Evolutionary conservation across 306 rosid species (phyloP).

Genomic region (Glycine latifolia): DNA sequence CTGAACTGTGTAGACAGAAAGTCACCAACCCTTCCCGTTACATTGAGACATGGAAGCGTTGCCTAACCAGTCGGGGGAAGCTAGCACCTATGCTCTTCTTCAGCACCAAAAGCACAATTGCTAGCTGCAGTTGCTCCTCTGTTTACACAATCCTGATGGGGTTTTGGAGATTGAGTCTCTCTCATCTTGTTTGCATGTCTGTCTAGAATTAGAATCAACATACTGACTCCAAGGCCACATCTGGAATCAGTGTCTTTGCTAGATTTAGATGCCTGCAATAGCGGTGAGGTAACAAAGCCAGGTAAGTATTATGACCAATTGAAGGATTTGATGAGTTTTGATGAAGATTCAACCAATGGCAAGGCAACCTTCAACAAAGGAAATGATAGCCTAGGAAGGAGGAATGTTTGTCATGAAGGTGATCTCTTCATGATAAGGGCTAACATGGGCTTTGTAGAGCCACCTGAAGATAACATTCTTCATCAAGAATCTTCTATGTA

Average conservation of each 20-base stretch:
- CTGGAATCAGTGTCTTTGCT: conserved; percentile 62
- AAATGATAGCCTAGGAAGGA: too few relatives aligned
- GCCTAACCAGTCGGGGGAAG: conserved; percentile 72
- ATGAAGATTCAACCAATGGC: conserved; percentile 37
- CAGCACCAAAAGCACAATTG: conserved; percentile 74
- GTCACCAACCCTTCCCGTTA: conserved; percentile 45
- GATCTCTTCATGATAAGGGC: conserved; percentile 41
- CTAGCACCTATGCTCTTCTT: conserved; percentile 62
- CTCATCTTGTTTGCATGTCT: conserved; percentile 56
- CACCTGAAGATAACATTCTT: conserved; percentile 39
- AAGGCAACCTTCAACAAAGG: too few relatives aligned
- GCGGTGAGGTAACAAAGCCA: conserved; percentile 52
- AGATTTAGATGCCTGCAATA: conserved; percentile 56
- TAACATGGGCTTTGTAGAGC: conserved; percentile 52
- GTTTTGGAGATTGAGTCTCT: conserved; percentile 54
- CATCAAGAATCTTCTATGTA: conserved; percentile 48
- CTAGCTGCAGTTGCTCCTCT: conserved; percentile 49
- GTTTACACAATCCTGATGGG: conserved; percentile 32
- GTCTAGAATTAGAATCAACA: conserved; percentile 40
- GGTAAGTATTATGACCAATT: conserved; percentile 66
- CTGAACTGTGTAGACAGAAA: conserved; percentile 70
- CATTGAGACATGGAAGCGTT: conserved; percentile 72
- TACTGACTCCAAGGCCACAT: conserved; percentile 37
- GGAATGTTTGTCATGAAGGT: conserved; percentile 29
- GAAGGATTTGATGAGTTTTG: conserved; percentile 56